These are phyloP conservation scores for Gastrolobium villosum DNA, from an alignment of 306 rosid genomes.

Conservation along the genomic window DNA sequence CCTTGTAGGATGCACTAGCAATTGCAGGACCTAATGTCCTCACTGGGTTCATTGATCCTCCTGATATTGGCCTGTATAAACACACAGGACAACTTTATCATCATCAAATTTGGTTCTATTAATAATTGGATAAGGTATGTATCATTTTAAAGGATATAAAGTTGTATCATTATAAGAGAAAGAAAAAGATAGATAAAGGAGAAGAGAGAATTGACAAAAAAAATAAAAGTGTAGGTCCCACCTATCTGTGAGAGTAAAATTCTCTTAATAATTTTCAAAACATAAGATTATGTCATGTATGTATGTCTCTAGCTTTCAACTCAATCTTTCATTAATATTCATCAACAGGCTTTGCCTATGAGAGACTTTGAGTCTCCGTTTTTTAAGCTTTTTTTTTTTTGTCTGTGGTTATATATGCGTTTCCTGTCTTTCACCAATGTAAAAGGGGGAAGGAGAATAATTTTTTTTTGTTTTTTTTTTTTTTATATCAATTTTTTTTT, in stretches of 20 bases:
- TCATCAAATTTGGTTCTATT: too few species aligned
- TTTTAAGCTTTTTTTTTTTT: neutral
- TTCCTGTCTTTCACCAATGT: neutral
- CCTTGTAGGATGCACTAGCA: constrained; percentile 65
- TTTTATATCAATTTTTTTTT: too few species aligned
- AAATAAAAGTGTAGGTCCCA: too few species aligned
- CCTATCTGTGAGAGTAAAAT: too few species aligned
- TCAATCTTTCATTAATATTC: neutral
- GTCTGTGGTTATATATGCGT: neutral
- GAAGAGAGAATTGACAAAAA: too few species aligned
- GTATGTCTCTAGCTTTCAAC: constrained; percentile 3
- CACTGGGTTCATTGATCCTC: constrained; percentile 95
- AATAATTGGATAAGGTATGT: too few species aligned
- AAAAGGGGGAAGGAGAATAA: neutral
- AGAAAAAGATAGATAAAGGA: too few species aligned
- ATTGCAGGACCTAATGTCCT: constrained; percentile 89
- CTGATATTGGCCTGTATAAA: constrained; percentile 78
- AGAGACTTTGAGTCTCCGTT: neutral
- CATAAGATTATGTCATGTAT: neutral
- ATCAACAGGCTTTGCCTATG: neutral
- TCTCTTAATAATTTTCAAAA: too few species aligned
- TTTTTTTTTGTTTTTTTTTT: too few species aligned
- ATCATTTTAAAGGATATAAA: too few species aligned
- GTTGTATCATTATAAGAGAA: too few species aligned
- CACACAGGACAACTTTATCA: constrained; percentile 19